Evolutionary conservation across 371 early-diverging fungal species (phyloP), one percentile per base, ranked within the genome.

Genomic region (Mucor racemosus): DNA sequence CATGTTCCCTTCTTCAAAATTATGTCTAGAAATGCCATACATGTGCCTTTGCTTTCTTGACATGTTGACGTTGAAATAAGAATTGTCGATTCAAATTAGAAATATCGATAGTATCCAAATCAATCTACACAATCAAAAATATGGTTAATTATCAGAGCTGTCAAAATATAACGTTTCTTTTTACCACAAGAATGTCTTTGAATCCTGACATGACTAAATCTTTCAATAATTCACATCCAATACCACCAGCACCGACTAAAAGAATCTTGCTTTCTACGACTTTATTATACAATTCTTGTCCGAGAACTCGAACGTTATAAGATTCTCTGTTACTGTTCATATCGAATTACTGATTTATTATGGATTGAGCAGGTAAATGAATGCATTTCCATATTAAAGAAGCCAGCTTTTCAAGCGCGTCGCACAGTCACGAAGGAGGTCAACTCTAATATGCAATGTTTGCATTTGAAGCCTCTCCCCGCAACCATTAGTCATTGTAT

Each of bases 1-100:
- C 39, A 15, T 13, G 13, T 11, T 13, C 26, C 10, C 10, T 26
- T 26, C 3, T 26, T 26, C 26, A 26, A 26, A 26, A 26, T 1
- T 26, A 26, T 1, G 26, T 26, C 3, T 26, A 26, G 26, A 26
- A 26, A 26, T 26, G 26, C 26, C 26, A 69, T 84, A 87, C 91
- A 63, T 86, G 82, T 1, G 99, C 95, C 77, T 99, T 99, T 50
- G 96, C 80, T 80, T 94, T 91, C 64, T 91, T 91, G 66, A 99
- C 92, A 79, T 99, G 98, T 58, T 91, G 81, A 46, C 86, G 89
- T 79, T 92, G 94, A 81, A 99, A 99, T 61, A 99, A 85, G 73
- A 99, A 98, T 82, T 99, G 99, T 33, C 99, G 85, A 78, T 99
- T 99, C 63, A 99, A 82, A 79, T 99, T 99, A 39, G 98, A 95